Base-by-base conservation (phyloP, 768 basidiomycete species). In the Psilocybe subaeruginosa region DNA sequence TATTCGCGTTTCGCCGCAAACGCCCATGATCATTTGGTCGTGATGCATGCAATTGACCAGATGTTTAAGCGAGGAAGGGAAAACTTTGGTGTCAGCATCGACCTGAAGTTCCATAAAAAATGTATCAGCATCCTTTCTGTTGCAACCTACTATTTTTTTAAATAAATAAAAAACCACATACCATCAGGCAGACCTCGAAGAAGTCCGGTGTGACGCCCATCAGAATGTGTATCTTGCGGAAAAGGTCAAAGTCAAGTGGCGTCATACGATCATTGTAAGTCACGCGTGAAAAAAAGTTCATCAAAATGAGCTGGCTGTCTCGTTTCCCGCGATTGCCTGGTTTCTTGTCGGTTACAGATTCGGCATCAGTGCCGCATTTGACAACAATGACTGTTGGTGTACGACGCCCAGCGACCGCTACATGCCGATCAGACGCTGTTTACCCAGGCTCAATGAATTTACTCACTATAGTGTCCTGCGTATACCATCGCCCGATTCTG, bases 161-260 rank as follows among this genome's bases (percentile, higher is more conserved):
- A 53, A n/a, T 11, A 30, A 41, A 31, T 4, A 23, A 23, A 23
- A 23, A 23, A 23, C 23, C 23, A 79, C 88, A 64, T 70, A 97
- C 97, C 97, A 99, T 99, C 61, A 99, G 77, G 70, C 90, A 91
- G 53, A 96, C 93, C 78, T 99, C 97, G 70, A 99, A 99, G 76
- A 93, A 98, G 73, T 99, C 97, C 1, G 97, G 96, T 1, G 97
- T 99, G 8, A 99, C 93, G n/a, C 97, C 97, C 93, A 97, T 98
- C 35, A 99, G 83, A 31, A 90, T 83, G 68, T 99, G 95, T 3
- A 95, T 88, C 80, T 99, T 99, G 55, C 97, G 87, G 82, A 99
- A 99, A 37, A 99, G 81, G 77, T 99, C 97, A 71, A 94, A 99
- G 73, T 99, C 97, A 68, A 99, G 84, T 6, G 97, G 97, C 29